These are phyloP conservation scores for Wallacemonas collosoma DNA, from an alignment of 208 protist genomes.

Conservation along the genomic window DNA sequence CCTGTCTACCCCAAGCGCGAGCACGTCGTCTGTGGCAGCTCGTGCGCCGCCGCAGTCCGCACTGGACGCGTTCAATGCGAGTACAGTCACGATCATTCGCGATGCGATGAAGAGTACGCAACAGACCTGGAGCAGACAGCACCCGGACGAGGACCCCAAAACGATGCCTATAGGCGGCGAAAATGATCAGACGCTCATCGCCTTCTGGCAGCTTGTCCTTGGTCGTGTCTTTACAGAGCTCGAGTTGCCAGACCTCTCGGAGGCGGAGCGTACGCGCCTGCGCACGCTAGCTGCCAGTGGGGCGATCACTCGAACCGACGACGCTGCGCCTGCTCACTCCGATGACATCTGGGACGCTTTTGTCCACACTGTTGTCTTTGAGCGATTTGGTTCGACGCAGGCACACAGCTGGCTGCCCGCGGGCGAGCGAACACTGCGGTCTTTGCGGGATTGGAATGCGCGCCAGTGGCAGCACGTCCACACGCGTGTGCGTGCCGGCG, in stretches of 20 bases:
- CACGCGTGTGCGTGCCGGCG: background rate
- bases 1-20: slow-evolving; percentile 30
- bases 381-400: slow-evolving; percentile 44
- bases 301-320: slow-evolving; percentile 1
- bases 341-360: slow-evolving; percentile 17
- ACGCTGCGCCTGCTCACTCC: background rate
- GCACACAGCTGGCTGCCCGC: slow-evolving; percentile 60
- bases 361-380: slow-evolving; percentile 29
- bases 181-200: slow-evolving; percentile 21
- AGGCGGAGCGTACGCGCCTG: background rate
- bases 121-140: slow-evolving; percentile 19
- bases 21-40: background rate
- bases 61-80: slow-evolving; percentile 6
- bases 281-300: background rate
- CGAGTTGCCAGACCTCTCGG: background rate
- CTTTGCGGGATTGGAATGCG: slow-evolving; percentile 41
- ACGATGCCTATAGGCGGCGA: slow-evolving; percentile 67
- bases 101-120: slow-evolving; percentile 23
- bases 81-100: slow-evolving; percentile 4
- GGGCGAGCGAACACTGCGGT: slow-evolving; percentile 41
- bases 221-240: slow-evolving; percentile 18
- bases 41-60: background rate
- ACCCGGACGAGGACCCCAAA: slow-evolving; percentile 28
- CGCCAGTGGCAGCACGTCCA: slow-evolving; percentile 9
- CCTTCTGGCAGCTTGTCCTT: slow-evolving; percentile 60